Evolutionary conservation across 345 rosid genomes (phyloP), one percentile per base, ranked within the genome.

Genomic region (Viola odorata): DNA sequence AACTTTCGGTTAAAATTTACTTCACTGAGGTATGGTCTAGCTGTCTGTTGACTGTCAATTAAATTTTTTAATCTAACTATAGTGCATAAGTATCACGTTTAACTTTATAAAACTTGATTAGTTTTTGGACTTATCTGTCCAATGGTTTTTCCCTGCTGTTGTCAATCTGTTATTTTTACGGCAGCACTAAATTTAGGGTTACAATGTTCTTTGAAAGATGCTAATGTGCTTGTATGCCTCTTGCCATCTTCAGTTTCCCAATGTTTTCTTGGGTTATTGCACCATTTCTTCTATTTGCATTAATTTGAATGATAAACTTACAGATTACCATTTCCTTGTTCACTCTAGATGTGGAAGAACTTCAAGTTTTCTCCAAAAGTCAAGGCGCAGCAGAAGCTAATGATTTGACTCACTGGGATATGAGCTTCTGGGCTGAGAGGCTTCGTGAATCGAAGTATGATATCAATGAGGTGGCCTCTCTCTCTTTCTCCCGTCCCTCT

Each of bases 361-460:
- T 91, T 53, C 82, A 86, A 72, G 68, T 6, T 57, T 91, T 83
- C 47, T 75, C 98, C 63, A 86, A 84, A 78, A 71, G 50, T 67
- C 88, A 88, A 78, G 87, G 87, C 63, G 91, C 95, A 51, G 45
- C n/a, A 41, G 98, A 88, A 84, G 81, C 88, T 74, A 73, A 77
- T 66, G 81, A 76, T 55, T 74, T 91, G 80, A 82, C 41, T 61
- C 87, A 91, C 56, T 91, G 98, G 98, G 98, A 91, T 76, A 78
- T 77, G 17, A 74, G 15, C 64, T 91, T 84, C 83, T 91, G 98
- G 98, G 84, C 91, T 60, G 98, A 91, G 82, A 88, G 98, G 77
- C 91, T 88, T 66, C 98, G 98, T 59, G 98, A 91, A 67, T 80
- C 95, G 42, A 91, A 82, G 85, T 91, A 83, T 70, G 84, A 85